Base-by-base conservation (phyloP, 148 eudicot species). In the Fagopyrum homotropicum region DNA sequence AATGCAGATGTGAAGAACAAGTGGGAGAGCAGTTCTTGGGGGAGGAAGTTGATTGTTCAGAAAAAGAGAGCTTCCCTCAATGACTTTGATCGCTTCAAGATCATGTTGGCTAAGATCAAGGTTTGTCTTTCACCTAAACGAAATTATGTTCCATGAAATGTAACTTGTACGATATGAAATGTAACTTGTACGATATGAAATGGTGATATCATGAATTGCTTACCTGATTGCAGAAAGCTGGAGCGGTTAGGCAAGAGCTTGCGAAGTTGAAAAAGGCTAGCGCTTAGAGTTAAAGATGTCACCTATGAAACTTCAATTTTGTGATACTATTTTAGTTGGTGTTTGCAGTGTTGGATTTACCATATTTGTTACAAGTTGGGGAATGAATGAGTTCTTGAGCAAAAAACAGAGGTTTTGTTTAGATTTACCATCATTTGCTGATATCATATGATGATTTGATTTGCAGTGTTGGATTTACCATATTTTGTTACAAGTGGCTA, bases 1-100 rank as follows among this genome's bases (percentile, higher is more conserved):
- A 15, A 64, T 14, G 54, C 78, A 87, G 90, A 87, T 80, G 86
- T 87, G 8, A 87, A 87, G 82, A 84, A 77, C 78, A 87, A 85
- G 56, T 87, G 90, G 90, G 90, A 87, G 71, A 87, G 72, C 61
- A 83, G 86, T 35, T 87, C 90, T 1, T 87, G 90, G 90, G 90
- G 90, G 4, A 81, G 82, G 82, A 87, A 87, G 79, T 81, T 87
- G 52, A 83, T 85, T 73, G 90, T 87, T 50, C 86, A 81, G 79
- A 81, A 85, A 83, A 85, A 79, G 75, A 87, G 90, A 75, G 86
- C 88, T 6, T 55, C 90, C 0, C 83, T 87, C 1, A 87, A 87
- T 61, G 90, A 87, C 72, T 87, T 87, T 75, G 90, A 87, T 49
- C 79, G 88, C 77, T 87, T 87, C 81, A 87, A 87, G 83, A 66